phyloP scores from a whole-genome alignment of 352 stramenopile species.

The Pythium dissimile region DNA sequence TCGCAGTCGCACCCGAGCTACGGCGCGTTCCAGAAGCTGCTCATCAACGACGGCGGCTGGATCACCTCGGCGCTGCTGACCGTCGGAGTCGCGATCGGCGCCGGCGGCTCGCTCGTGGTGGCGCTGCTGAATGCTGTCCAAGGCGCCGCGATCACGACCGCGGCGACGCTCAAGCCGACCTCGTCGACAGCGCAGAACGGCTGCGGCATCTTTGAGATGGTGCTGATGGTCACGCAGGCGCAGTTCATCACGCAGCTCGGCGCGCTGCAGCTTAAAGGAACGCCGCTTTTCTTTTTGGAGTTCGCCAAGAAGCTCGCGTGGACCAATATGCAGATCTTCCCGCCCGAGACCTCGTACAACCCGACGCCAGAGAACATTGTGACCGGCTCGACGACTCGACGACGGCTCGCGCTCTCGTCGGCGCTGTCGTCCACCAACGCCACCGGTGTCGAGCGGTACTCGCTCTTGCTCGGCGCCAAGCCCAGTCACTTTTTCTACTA shows the following conservation, averaged over 20 bases:
- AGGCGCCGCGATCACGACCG: neutral
- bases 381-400: neutral
- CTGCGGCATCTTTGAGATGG: conserved; percentile 34
- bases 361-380: neutral
- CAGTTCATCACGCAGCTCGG: conserved; percentile 53
- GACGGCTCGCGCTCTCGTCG: neutral
- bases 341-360: conserved; percentile 11
- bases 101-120: conserved; percentile 19
- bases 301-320: conserved; percentile 48
- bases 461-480: conserved; percentile 28
- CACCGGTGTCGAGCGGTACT: conserved; percentile 36
- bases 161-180: conserved; percentile 14
- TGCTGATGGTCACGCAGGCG: conserved; percentile 35
- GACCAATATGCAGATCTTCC: conserved; percentile 52
- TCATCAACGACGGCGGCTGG: conserved; percentile 44
- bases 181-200: conserved; percentile 21
- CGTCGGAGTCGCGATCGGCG: conserved; percentile 31
- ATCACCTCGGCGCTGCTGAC: conserved; percentile 27
- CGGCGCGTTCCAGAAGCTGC: conserved; percentile 29
- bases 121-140: conserved; percentile 17
- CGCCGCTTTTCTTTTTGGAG: conserved; percentile 40
- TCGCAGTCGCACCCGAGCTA: conserved; percentile 28
- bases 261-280: conserved; percentile 36
- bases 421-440: neutral
- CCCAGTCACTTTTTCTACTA: conserved; percentile 50